Base-by-base conservation (phyloP, 768 basidiomycete genomes). In the Lactarius trivialis region DNA sequence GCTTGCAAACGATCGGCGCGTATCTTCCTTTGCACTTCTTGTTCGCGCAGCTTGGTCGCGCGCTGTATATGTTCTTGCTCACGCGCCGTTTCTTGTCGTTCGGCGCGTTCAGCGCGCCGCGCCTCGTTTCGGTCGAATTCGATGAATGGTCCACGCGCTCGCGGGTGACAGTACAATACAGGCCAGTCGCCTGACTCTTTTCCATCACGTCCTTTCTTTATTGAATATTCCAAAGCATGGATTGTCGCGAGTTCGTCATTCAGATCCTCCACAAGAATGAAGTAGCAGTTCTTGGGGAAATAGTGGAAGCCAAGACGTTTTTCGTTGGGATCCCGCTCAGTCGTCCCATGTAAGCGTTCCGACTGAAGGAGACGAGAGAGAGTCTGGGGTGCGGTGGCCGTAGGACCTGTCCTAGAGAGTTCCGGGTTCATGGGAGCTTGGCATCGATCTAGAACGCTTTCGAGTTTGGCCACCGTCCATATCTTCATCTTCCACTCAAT, bases 201-300 rank as follows among this genome's bases (percentile, higher is more conserved):
- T 39, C 73, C 82, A 68, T 81, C 85, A 60, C 76, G 81, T 61
- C 76, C 76, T 68, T 80, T 84, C 30, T 76, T 70, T 24, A 81
- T 71, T 33, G 81, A 75, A 73, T 96, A 98, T 72, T 98, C 93
- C 61, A 91, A 85, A 19, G 83, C 81, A 56, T 89, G 85, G 65
- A 98, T 82, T 2, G 97, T 91, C 15, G 93, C 87, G 43, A 94
- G 78, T 67, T 93, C 87, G 58, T 87, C 84, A 4, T 81, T 82
- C 60, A 93, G 81, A 69, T 98, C 96, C 72, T 98, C 95, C n/a
- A 98, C 82, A 49, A 98, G 81, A 50, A 98, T 80, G 71, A 93
- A 98, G 70, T 82, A 86, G 56, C 81, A 83, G 45, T 80, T 79
- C 45, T 85, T 83, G 19, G 82, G 74, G 73, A 98, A 98, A 72